Evolutionary conservation across 352 stramenopile genomes (phyloP), one percentile per base, ranked within the genome.

Genomic region (Globisporangium solare): DNA sequence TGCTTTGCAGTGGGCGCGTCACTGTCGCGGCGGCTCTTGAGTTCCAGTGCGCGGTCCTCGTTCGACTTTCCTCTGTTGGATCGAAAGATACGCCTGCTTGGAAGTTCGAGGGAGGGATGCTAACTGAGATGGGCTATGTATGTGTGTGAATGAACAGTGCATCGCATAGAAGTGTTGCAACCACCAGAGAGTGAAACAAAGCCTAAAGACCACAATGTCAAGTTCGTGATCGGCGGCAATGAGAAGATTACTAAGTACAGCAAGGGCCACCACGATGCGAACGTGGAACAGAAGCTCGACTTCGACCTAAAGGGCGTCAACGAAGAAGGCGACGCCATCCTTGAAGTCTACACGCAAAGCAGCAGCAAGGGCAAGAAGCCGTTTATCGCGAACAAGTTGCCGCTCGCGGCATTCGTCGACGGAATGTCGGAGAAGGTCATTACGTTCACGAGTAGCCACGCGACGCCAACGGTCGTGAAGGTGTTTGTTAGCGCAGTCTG

Each of bases 361-460:
- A n/a, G n/a, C n/a, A n/a, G n/a, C 48, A 68, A 70, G 56, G 51
- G 51, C 22, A 60, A 70, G 66, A 77, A 77, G 66, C 37, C 66
- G 27, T 39, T 83, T 31, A 71, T 83, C 43, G 56, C 45, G 27
- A 75, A 71, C 46, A 63, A 73, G 39, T 62, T 76, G 48, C 10
- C 45, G 17, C 58, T 83, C 20, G 32, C 54, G 22, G 63, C 71
- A 18, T 76, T 73, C 47, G 58, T 68, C 45, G 20, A 18, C 48
- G 24, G 60, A 69, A 66, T 74, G 61, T 80, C 67, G 57, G 74
- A 80, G 47, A 77, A 66, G 27, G 70, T 76, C 56, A 68, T 73
- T 4, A 61, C 39, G 48, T 50, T 61, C 46, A 50, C 37, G 8
- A 52, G 42, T 13, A 20, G 39, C 3, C 35, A 40, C 24, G 32